Evolutionary conservation across 495 filamentous ascomycete genomes (phyloP), one percentile per base, ranked within the genome.

Genomic region (Penicillium malachiteum): DNA sequence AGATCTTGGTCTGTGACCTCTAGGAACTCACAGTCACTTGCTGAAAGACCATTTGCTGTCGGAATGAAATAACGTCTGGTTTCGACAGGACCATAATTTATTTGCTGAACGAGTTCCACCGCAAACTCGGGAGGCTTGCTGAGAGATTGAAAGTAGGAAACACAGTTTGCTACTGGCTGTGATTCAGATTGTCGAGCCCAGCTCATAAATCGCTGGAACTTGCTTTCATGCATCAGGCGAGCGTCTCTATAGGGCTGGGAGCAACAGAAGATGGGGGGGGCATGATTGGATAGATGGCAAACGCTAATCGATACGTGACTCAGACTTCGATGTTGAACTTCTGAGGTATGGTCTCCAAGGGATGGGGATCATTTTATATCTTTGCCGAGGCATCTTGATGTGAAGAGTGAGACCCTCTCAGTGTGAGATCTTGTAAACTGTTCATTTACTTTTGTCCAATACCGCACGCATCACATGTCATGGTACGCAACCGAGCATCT

Each of bases 221-320:
- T 57, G 41, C 8, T 26, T 30, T 57, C 55, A 37, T 57, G 55
- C 8, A 7, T 17, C 9, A 57, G 44, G 13, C 9, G 5, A 9
- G 48, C n/a, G 7, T 16, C 33, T 43, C 55, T 31, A 38, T 57
- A 57, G n/a, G n/a, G n/a, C n/a, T n/a, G 16, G 55, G 55, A 14
- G 21, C 26, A 9, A 32, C 3, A 14, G 55, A 57, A 37, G 33
- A 18, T n/a, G n/a, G n/a, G n/a, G n/a, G n/a, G n/a, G n/a, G 49
- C 55, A 57, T 21, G 47, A 57, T 21, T 52, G 52, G 8, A 57
- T 52, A 11, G 55, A 57, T 34, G 48, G 48, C 55, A 57, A 52
- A 35, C 46, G 17, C n/a, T n/a, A n/a, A n/a, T n/a, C n/a, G 13
- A 43, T 30, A 13, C 5, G 33, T 6, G 33, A 34, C 5, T 5